These are phyloP conservation scores for Pseudonitzschia delicatissima DNA, from an alignment of 108 stramenopile genomes.

Conservation along the genomic window DNA sequence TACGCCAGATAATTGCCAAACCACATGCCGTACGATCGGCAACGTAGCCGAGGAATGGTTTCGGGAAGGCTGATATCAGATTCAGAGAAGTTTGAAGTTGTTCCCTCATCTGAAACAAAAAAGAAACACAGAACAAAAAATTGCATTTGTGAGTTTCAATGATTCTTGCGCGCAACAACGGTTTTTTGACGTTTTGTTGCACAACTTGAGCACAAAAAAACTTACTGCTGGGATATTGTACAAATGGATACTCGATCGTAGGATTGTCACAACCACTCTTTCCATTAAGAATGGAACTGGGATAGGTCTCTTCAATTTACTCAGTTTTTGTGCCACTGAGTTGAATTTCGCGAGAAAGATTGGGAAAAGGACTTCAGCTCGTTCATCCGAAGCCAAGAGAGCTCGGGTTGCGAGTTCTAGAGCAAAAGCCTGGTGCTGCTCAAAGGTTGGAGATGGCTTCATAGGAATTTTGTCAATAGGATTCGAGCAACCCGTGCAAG, in stretches of 20 bases:
- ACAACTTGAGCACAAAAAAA: not conserved
- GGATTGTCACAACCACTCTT: constrained; percentile 66
- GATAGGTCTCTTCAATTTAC: constrained; percentile 8
- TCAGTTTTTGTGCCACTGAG: constrained; percentile 23
- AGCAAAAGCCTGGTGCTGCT: constrained; percentile 70
- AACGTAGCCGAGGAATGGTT: constrained; percentile 50
- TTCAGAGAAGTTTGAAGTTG: constrained; percentile 50
- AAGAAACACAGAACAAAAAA: not conserved
- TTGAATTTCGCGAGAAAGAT: constrained; percentile 68
- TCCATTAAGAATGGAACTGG: constrained; percentile 68
- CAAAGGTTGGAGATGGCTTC: constrained; percentile 53
- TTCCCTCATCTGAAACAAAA: constrained; percentile 38
- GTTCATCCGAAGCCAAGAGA: constrained; percentile 53
- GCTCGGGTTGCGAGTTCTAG: constrained; percentile 69
- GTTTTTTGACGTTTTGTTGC: not conserved
- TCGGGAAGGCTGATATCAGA: constrained; percentile 42
- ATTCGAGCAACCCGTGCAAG: constrained; percentile 45
- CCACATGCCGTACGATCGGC: constrained; percentile 79
- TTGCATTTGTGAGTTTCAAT: not conserved
- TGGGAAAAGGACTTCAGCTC: constrained; percentile 58
- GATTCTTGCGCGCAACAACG: not conserved
- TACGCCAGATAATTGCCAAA: constrained; percentile 69
- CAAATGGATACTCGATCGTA: constrained; percentile 72
- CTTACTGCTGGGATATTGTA: constrained; percentile 55
- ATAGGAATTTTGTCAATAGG: constrained; percentile 50